Percentiles rank a stretch among this genome's conserved stretches.
Evolutionary conservation across 2,329 filamentous ascomycete species (phyloP).

Genomic region (Cryphonectria naterciae): DNA sequence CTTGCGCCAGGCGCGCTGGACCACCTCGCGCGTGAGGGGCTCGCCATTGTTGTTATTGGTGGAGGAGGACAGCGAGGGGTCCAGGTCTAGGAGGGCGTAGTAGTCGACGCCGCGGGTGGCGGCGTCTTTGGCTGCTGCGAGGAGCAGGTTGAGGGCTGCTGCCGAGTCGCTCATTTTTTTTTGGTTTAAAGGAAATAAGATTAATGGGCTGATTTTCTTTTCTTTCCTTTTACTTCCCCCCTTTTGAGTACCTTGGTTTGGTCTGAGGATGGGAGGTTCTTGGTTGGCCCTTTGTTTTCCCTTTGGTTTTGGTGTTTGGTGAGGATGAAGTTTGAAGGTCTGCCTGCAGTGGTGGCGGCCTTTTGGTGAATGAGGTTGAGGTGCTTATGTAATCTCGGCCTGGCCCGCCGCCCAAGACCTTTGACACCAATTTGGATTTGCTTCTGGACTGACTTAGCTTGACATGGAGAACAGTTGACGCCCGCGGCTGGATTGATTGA

Average conservation of each 20-base stretch:
- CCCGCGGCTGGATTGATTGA: too few relatives aligned
- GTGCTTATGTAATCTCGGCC: conserved; percentile 18
- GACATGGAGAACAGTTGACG: too few relatives aligned
- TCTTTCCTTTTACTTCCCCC: neutral
- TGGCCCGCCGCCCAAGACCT: neutral
- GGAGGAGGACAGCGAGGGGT: conserved; percentile 41
- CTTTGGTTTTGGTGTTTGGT: neutral
- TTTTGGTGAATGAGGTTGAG: neutral
- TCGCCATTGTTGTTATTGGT: conserved; percentile 37
- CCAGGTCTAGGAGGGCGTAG: conserved; percentile 74
- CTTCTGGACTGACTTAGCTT: too few relatives aligned
- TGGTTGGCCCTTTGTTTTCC: neutral
- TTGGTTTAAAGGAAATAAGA: too few relatives aligned
- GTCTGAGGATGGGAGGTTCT: neutral
- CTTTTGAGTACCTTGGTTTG: neutral
- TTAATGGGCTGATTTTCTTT: neutral
- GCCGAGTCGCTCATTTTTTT: conserved; percentile 26
- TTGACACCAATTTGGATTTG: neutral
- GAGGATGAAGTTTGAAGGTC: neutral
- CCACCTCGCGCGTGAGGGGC: conserved; percentile 63
- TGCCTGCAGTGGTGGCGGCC: conserved; percentile 1
- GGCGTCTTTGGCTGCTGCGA: conserved; percentile 60
- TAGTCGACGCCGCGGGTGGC: conserved; percentile 70
- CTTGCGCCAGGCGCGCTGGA: conserved; percentile 79
- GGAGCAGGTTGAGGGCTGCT: conserved; percentile 48